Percentiles rank a stretch among this genome's conserved stretches.
Evolutionary conservation across 495 filamentous ascomycete genomes (phyloP).

Genomic region (Lasiosphaeria ovina): DNA sequence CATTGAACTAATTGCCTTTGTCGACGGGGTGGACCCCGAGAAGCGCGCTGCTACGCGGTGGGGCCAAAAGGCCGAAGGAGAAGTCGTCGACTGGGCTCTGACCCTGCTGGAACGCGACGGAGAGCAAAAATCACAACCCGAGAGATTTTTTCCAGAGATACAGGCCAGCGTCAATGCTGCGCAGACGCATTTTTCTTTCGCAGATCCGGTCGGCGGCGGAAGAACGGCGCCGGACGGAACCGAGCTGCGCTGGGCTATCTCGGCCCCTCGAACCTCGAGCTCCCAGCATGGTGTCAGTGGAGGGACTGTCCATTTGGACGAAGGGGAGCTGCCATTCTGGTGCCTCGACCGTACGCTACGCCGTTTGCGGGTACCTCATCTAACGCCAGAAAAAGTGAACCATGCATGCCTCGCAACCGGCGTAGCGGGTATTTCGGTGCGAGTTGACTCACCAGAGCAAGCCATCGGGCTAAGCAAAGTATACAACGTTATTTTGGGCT

Average conservation of each 20-base stretch:
- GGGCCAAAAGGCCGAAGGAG: slow-evolving; percentile 42
- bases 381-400: too few species aligned
- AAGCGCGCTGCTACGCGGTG: slow-evolving; percentile 48
- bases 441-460: too few species aligned
- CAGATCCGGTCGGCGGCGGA: slow-evolving; percentile 40
- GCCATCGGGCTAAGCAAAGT: too few species aligned
- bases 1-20: slow-evolving; percentile 60
- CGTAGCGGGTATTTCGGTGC: too few species aligned
- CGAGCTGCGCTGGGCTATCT: slow-evolving; percentile 50
- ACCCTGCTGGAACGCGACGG: slow-evolving; percentile 31
- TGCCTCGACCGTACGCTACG: slow-evolving; percentile 55
- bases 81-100: slow-evolving; percentile 55
- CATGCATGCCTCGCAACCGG: too few species aligned
- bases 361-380: slow-evolving; percentile 42
- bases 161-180: slow-evolving; percentile 26
- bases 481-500: too few species aligned
- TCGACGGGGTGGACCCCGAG: slow-evolving; percentile 40
- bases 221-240: slow-evolving; percentile 44
- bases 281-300: background rate
- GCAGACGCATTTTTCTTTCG: slow-evolving; percentile 38
- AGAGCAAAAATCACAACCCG: slow-evolving; percentile 21
- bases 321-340: slow-evolving; percentile 52
- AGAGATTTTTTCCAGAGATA: slow-evolving; percentile 27
- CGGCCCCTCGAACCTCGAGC: slow-evolving; percentile 31
- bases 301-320: background rate